Evolutionary conservation across 2,329 filamentous ascomycete species (phyloP), one percentile per base, ranked within the genome.

Genomic region (Aspergillus costaricaensis): DNA sequence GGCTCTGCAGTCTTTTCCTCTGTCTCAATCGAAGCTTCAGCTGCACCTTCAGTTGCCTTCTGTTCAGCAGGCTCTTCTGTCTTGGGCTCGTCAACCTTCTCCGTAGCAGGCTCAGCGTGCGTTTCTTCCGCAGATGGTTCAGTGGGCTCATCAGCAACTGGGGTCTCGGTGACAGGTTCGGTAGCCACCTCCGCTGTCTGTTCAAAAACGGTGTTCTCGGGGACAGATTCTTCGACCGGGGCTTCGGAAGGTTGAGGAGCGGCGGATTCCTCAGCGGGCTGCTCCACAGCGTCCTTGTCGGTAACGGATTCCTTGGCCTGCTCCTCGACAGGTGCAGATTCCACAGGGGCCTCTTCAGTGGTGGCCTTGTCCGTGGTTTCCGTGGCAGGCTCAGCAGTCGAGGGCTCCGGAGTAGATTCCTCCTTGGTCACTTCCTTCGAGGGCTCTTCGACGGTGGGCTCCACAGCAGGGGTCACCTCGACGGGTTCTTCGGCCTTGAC

Each of bases 381-480:
- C 17, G 56, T 51, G 10, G 30, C 41, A 36, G 58, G 38, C 56
- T 67, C 56, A 15, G 52, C 59, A n/a, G 36, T 12, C 9, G 43
- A 32, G 23, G 53, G 32, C 38, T 52, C 57, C 19, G 41, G 17
- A 38, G 27, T 49, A 47, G 44, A 47, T n/a, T 61, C 53, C 21
- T 61, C 53, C 36, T 65, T 57, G 5, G 30, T 32, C 10, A 43
- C 39, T 53, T 56, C 53, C 49, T 60, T 55, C 5, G 38, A 43
- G 12, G 56, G 54, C 21, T 39, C 49, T 32, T 59, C 56, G 19
- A 41, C 58, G 36, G 30, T 55, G 21, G 55, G 12, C 50, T 63
- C 57, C 19, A 7, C 41, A 8, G 19, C 19, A 44, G 41, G 10
- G 14, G 41, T 19, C 10, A 3, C 41, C 19, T 44, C 41, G 19